Percentiles rank a stretch among this genome's conserved stretches.
These are phyloP conservation scores for Mycena vitilis DNA, from an alignment of 768 basidiomycete genomes.

Conservation along the genomic window DNA sequence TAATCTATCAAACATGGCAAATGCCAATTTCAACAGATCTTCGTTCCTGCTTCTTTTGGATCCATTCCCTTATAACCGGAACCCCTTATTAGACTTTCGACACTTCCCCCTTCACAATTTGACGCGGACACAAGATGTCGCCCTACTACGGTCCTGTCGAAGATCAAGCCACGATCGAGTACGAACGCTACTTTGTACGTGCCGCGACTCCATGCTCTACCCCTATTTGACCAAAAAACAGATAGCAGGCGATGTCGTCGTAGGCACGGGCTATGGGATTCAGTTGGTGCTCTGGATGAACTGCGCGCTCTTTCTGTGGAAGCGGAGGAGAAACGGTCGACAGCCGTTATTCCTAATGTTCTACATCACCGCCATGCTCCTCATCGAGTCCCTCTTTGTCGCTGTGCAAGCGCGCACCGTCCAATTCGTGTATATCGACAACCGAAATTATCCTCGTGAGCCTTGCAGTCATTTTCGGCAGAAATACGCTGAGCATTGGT, in stretches of 20 bases:
- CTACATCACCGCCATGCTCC: conserved; percentile 52
- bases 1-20: not conserved
- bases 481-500: not conserved
- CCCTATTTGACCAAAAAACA: conserved; percentile 32
- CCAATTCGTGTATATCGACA: conserved; percentile 55
- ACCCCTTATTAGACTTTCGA: not conserved
- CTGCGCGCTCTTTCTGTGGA: conserved; percentile 54
- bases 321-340: conserved; percentile 42
- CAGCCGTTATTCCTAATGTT: conserved; percentile 48
- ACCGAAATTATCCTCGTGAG: conserved; percentile 51
- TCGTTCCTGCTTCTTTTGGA: not conserved
- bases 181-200: conserved; percentile 47
- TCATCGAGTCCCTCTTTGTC: conserved; percentile 52
- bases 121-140: not conserved
- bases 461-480: not conserved
- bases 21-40: not conserved
- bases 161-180: conserved; percentile 41
- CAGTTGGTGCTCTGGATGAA: conserved; percentile 52
- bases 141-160: conserved; percentile 1
- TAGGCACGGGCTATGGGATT: conserved; percentile 56
- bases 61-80: not conserved
- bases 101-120: not conserved
- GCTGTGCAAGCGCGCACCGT: conserved; percentile 55
- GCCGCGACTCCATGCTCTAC: not conserved
- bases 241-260: conserved; percentile 54